Percentiles rank a stretch among this genome's conserved stretches.
Conservation (phyloP, 345 rosid genomes). For the Clausena lansium region DNA sequence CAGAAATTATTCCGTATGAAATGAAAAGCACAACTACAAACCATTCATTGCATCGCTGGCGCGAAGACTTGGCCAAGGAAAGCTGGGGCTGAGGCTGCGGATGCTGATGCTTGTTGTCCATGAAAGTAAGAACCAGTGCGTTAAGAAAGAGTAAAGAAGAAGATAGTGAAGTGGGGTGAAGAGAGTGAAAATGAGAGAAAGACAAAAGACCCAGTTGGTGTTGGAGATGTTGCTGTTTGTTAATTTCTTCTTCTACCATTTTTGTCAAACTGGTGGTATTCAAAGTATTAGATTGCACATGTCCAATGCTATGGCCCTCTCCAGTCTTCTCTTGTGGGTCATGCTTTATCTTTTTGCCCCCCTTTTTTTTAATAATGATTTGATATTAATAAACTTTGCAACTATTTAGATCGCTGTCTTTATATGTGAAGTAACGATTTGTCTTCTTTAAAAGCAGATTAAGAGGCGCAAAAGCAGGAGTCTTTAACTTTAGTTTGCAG, state of each 20-base stretch:
- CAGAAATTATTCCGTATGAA: neutral
- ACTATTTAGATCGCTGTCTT: neutral
- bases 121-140: constrained; percentile 26
- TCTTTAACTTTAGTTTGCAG: neutral
- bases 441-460: neutral
- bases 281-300: constrained; percentile 39
- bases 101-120: constrained; percentile 56
- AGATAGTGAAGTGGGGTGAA: constrained; percentile 18
- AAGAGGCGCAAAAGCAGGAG: constrained; percentile 5
- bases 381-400: neutral
- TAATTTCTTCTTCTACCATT: constrained; percentile 28
- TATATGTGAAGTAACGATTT: constrained; percentile 1
- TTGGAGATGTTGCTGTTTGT: constrained; percentile 31
- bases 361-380: neutral
- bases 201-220: constrained; percentile 35
- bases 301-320: constrained; percentile 46
- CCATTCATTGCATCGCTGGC: constrained; percentile 92
- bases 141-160: constrained; percentile 1
- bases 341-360: constrained; percentile 2
- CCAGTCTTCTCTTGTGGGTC: constrained; percentile 46
- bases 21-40: constrained; percentile 21
- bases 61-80: constrained; percentile 70
- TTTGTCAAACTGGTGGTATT: constrained; percentile 38
- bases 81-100: constrained; percentile 50
- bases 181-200: constrained; percentile 15